These are phyloP conservation scores for Tritrichomonas foetus DNA, from an alignment of 208 protist species.

Conservation along the genomic window DNA sequence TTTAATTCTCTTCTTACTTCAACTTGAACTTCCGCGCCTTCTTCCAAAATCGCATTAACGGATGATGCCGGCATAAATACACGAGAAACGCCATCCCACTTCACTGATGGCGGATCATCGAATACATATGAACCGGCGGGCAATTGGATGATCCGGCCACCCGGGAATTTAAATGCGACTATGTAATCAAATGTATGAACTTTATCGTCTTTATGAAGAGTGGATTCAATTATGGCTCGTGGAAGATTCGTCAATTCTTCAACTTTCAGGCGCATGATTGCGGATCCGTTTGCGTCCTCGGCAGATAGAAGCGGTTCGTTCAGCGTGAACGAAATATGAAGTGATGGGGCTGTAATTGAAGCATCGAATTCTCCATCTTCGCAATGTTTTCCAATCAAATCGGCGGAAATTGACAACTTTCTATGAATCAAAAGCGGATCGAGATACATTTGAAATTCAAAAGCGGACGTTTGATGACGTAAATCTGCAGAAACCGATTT, in stretches of 20 bases:
- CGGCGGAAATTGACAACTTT: background rate
- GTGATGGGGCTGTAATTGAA: background rate
- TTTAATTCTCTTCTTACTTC: background rate
- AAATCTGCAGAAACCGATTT: background rate
- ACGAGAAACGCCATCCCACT: background rate
- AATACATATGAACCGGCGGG: background rate
- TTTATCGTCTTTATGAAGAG: background rate
- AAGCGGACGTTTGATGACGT: background rate
- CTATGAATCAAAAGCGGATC: background rate
- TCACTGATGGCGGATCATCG: background rate
- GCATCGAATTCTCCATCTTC: constrained; percentile 34
- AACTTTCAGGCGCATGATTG: background rate
- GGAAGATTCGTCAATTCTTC: background rate
- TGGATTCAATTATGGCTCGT: background rate
- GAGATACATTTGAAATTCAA: constrained; percentile 30
- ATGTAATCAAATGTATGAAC: constrained; percentile 31
- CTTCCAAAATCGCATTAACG: background rate
- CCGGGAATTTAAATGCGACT: constrained; percentile 3
- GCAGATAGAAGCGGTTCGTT: background rate
- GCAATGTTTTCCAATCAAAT: constrained; percentile 30
- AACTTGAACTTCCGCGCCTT: background rate
- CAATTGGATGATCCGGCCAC: background rate
- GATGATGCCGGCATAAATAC: background rate
- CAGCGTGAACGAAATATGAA: background rate
- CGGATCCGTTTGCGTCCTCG: background rate